Evolutionary conservation across 2,329 filamentous ascomycete species (phyloP).

Genomic region (Alternaria alternata): DNA sequence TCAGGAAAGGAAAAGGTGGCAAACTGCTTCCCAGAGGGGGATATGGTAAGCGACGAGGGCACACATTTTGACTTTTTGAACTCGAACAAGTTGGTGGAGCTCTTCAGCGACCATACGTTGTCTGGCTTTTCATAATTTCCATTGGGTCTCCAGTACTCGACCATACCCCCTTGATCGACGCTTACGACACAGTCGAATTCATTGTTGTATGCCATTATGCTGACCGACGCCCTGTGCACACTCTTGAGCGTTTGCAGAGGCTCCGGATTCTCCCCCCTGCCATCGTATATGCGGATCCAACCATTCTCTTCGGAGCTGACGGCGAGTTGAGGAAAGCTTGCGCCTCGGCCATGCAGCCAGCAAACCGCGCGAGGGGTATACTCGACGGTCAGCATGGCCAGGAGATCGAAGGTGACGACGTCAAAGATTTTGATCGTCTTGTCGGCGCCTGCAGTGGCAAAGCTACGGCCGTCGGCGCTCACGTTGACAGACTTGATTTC

Average conservation of each 20-base stretch:
- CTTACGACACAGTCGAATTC: conserved; percentile 90
- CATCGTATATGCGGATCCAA: conserved; percentile 84
- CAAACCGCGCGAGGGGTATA: conserved; percentile 81
- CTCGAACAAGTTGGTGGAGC: conserved; percentile 91
- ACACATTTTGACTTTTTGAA: conserved; percentile 93
- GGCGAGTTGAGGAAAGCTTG: conserved; percentile 86
- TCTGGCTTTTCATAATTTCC: conserved; percentile 88
- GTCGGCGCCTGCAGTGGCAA: conserved; percentile 85
- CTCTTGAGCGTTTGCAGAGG: conserved; percentile 80
- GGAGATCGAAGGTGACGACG: conserved; percentile 76
- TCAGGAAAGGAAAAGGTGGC: conserved; percentile 92
- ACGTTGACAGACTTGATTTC: conserved; percentile 85
- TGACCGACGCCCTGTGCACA: conserved; percentile 83
- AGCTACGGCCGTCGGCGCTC: conserved; percentile 90
- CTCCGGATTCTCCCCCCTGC: conserved; percentile 78
- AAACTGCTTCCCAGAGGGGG: conserved; percentile 85
- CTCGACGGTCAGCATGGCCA: conserved; percentile 75
- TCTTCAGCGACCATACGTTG: conserved; percentile 92
- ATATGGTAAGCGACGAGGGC: conserved; percentile 82
- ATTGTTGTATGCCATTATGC: conserved; percentile 89
- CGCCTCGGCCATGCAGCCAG: conserved; percentile 86
- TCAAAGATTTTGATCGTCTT: conserved; percentile 81
- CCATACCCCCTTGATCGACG: conserved; percentile 87
- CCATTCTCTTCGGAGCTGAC: conserved; percentile 79
- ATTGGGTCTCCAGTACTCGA: conserved; percentile 93